Evolutionary conservation across 148 eudicot genomes (phyloP), one percentile per base, ranked within the genome.

Genomic region (Heliosperma pusillum): DNA sequence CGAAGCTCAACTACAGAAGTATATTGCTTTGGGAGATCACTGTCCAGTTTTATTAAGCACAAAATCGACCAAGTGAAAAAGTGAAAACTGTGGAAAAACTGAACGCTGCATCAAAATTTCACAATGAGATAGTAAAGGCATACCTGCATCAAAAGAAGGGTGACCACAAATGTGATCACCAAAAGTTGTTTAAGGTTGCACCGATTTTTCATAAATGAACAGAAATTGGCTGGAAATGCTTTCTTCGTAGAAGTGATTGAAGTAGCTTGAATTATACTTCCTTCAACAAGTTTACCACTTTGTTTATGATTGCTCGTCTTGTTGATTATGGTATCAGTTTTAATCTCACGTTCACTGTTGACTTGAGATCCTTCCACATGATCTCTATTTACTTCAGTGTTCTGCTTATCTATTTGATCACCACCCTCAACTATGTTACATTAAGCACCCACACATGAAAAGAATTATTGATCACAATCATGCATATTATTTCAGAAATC

Each of bases 121-220:
- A 22, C 4, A 25, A 9, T 22, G 29, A 60, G 27, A 60, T 61
- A 61, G 16, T 22, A 3, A 61, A 61, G 65, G 4, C 47, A 36
- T 67, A 80, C 82, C 82, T 80, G 82, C 82, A 80, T 80, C 74
- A 80, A 76, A 27, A 80, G 82, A 59, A 80, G 74, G 78, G 74
- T 79, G 15, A 70, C 30, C 53, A 71, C 70, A 66, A 80, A 75
- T 55, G 75, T 74, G n/a, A 79, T 52, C 33, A 70, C 66, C 78
- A 80, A 66, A 67, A 53, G 62, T 10, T 62, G 70, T 55, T 80
- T 74, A 47, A 70, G 70, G 66, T 62, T 79, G 74, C 64, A 78
- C 60, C 13, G 52, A 62, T 66, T 75, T 36, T 69, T 74, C 33
- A 80, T 70, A 75, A 15, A 63, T 4, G 70, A 69, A 50, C 64